Evolutionary conservation across 768 basidiomycete genomes (phyloP), one percentile per base, ranked within the genome.

Genomic region (Peribolospora baueri): DNA sequence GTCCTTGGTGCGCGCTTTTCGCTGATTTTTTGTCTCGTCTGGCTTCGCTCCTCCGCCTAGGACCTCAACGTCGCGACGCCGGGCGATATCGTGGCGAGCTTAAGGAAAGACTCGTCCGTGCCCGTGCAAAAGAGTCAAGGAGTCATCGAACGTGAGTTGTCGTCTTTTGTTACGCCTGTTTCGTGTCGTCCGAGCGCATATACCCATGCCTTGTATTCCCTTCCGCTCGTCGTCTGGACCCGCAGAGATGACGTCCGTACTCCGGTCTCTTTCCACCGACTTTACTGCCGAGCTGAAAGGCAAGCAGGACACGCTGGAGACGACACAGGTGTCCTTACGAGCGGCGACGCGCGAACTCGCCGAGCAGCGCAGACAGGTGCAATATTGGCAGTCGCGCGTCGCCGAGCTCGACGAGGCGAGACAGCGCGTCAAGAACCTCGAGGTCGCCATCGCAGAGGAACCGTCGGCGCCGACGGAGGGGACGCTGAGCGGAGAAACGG

Each of bases 41-140:
- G 1, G 45, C 45, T 8, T 40, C 57, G 40, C 55, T 83, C 37
- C n/a, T 41, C 10, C 48, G 39, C 13, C 56, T 46, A n/a, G 46
- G 77, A 7, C 76, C 75, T 42, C 75, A 36, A 9, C n/a, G 49
- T 8, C n/a, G 38, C 51, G 8, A 11, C 7, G 13, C 7, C 77
- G 0, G 88, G 90, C 62, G 85, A 87, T 63, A 70, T 87, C n/a
- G 67, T 88, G 4, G 10, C 74, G 81, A 13, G 77, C 75, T 11
- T 66, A 85, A 58, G 78, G 82, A 50, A 73, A 0, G 82, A 78
- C 3, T 81, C 83, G 48, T 75, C 81, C 4, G 73, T 72, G 9
- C 85, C 87, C 2, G 76, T 82, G 36, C 81, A 88, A 66, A 84
- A 88, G 64, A 87, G 84, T 56, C 79, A 84, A 61, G 83, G 88